Conservation (phyloP, 2,329 filamentous ascomycete species). For the Thielaviopsis cerberus region DNA sequence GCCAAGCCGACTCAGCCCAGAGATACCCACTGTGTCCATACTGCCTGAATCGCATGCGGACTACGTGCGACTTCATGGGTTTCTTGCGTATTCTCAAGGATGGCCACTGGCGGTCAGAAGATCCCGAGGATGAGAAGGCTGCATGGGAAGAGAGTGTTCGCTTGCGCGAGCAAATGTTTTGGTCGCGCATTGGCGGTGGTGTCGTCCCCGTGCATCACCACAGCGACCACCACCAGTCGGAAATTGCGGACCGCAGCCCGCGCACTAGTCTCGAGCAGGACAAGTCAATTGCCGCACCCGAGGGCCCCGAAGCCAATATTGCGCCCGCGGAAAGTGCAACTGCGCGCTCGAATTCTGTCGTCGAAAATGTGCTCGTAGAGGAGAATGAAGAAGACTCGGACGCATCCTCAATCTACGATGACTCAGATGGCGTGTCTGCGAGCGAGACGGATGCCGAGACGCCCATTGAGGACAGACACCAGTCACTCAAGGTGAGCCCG, state of each 20-base stretch:
- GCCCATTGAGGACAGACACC: conserved; percentile 2
- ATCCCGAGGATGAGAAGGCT: conserved; percentile 63
- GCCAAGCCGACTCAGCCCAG: conserved; percentile 69
- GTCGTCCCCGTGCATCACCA: conserved; percentile 56
- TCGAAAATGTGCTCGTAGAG: not conserved
- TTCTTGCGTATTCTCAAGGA: conserved; percentile 85
- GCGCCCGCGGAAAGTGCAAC: not conserved
- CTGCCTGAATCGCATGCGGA: conserved; percentile 65
- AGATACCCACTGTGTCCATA: conserved; percentile 80
- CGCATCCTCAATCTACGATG: conserved; percentile 1
- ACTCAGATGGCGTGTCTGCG: conserved; percentile 3
- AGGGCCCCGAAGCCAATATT: not conserved
- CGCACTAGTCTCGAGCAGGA: conserved; percentile 20
- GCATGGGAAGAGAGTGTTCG: conserved; percentile 92
- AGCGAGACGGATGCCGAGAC: conserved; percentile 6
- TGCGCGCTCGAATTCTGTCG: not conserved
- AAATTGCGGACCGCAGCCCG: conserved; percentile 15
- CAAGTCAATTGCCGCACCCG: not conserved
- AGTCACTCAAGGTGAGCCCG: not conserved
- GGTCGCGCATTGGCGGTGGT: conserved; percentile 79
- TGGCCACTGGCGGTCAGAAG: conserved; percentile 73
- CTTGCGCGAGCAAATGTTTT: conserved; percentile 89
- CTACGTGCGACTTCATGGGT: conserved; percentile 80
- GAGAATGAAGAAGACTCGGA: conserved; percentile 1
- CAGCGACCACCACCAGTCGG: conserved; percentile 16